Base-by-base conservation (phyloP, 768 basidiomycete genomes). In the Phylloporus scabripes region DNA sequence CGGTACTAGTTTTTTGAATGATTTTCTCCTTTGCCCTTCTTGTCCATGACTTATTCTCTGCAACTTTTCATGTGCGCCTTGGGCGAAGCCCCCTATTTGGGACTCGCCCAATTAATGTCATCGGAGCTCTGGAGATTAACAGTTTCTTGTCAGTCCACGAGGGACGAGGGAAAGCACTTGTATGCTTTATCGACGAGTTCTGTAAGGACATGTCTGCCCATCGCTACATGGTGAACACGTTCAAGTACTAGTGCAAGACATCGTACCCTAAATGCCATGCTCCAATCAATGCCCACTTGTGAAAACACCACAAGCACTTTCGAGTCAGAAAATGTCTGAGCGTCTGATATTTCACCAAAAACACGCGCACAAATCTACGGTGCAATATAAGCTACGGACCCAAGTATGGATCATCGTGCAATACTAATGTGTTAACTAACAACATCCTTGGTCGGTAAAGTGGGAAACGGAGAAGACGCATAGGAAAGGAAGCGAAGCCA, bases 1-100 rank as follows among this genome's bases (percentile, higher is more conserved):
- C 64, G 75, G 48, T 75, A 67, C 60, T 74, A 67, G 40, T 12
- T 23, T 26, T 8, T 26, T 41, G 31, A 36, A 48, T 44, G 18
- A 38, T 29, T 20, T 37, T 38, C 29, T 28, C n/a, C 6, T 45
- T 45, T 23, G 20, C 18, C 9, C 8, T 54, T 60, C 53, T 43
- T 50, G 54, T 53, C 37, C 51, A 40, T 54, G 48, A 54, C 44
- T 54, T 62, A 50, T 54, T 59, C 18, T 42, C 26, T 33, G 32
- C 11, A 47, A 21, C 45, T 15, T 46, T 45, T 33, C 52, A 4
- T 42, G 39, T 52, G 42, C 44, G 26, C 43, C 33, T 46, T 26
- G 36, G 48, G 45, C 24, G 33, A 44, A 26, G 18, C 24, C 29
- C 20, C 7, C 12, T 14, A 17, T 46, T 17, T 45, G 45, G 21